Evolutionary conservation across 257 asterid species (phyloP), one percentile per base, ranked within the genome.

Genomic region (Penstemon barbatus): DNA sequence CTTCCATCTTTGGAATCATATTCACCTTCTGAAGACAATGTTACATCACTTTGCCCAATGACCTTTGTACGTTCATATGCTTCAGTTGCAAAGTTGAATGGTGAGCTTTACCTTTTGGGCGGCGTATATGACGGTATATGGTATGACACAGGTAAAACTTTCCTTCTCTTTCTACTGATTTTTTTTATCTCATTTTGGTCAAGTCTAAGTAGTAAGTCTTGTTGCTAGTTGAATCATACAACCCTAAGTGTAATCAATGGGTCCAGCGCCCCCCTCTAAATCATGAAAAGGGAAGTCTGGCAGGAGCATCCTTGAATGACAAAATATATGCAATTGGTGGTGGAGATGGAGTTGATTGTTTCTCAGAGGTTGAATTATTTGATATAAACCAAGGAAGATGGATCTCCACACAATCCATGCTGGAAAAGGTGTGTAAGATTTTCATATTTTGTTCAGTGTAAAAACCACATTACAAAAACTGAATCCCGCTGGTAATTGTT

Each of bases 261-360:
- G 46, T 42, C 48, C 61, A 40, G 12, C 76, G 69, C 57, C 94
- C 95, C 60, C 72, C 91, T 5, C 71, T 90, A 48, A 84, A 73
- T 71, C 75, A 61, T 58, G 78, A 68, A 63, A 90, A 73, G 64
- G 87, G 87, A 66, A 77, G 90, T 70, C 53, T 77, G 68, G 86
- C 88, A 8, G 88, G 86, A 49, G 81, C 78, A 45, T 78, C 89
- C 49, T 44, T 86, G 67, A 6, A 60, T 53, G 86, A 70, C 51
- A 86, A 75, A 15, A 57, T 90, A 5, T 86, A 78, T 66, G 86
- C 87, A 13, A 71, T 84, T 64, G 97, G 97, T 39, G 97, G 97
- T 19, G 89, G 87, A 65, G 69, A 81, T 80, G 88, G 88, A 52
- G 79, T 11, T 57, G 83, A 81, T 4, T 81, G 86, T 65, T 79